Evolutionary conservation across 306 rosid genomes (phyloP), one percentile per base, ranked within the genome.

Genomic region (Nissolia schottii): DNA sequence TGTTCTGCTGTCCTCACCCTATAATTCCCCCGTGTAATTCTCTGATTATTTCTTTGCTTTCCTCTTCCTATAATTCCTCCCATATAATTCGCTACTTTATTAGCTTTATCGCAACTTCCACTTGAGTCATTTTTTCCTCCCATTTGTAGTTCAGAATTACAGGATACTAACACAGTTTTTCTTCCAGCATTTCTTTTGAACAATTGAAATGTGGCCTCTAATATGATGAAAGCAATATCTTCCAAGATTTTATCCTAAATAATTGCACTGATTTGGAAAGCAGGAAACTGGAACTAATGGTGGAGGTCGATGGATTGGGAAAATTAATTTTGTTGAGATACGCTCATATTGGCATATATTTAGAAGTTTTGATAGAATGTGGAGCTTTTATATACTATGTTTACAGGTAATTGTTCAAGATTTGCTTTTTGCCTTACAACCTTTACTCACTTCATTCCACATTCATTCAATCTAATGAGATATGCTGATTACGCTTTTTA

Each of bases 311-410:
- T 90, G 97, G 98, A 82, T 80, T 64, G 97, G 97, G 34, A 93
- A 93, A 84, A 64, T 80, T 63, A 85, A 93, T 59, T 93, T 90
- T 86, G 97, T 93, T 5, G 98, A 93, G 81, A 87, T 90, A 66
- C 98, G 97, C 78, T 73, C 98, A 61, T 93, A 81, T 87, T 85
- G 93, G 89, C 98, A 93, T 76, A 58, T 93, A 58, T 88, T 93
- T 83, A 85, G 98, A 83, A 93, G 97, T 77, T 93, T 93, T 74
- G 96, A 93, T 75, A 87, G 97, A 78, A 88, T 93, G 97, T 93
- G 98, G 97, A 90, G 87, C 89, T 90, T 93, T 73, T 93, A 77
- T 78, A 90, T 93, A 64, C 73, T 93, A 76, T 76, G 82, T 82
- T 87, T 93, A 77, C 98, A 93, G 96, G 98, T 93, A 79, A 64